These are phyloP conservation scores for Globisporangium middletonii DNA, from an alignment of 352 stramenopile genomes.

Conservation along the genomic window DNA sequence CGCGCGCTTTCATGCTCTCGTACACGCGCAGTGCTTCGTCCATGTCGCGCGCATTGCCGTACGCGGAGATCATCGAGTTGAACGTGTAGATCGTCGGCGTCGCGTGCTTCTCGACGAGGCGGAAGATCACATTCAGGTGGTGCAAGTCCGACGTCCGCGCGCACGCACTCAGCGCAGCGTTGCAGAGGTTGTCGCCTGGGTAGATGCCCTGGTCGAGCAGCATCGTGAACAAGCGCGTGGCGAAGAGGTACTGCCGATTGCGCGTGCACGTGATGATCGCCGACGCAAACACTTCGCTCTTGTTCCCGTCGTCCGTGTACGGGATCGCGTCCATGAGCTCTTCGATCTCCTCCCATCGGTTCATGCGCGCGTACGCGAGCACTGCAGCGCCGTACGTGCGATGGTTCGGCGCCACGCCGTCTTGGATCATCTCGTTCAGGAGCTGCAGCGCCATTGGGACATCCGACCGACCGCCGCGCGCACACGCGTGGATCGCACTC, in stretches of 20 bases:
- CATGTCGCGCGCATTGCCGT: conserved; percentile 54
- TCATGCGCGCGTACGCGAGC: conserved; percentile 61
- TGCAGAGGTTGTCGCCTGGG: conserved; percentile 66
- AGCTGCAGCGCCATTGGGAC: conserved; percentile 52
- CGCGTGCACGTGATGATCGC: conserved; percentile 75
- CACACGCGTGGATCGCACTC: conserved; percentile 75
- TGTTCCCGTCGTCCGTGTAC: conserved; percentile 48
- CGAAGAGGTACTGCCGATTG: conserved; percentile 59
- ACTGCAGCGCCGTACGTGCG: conserved; percentile 70
- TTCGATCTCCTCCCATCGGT: conserved; percentile 66
- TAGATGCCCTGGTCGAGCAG: conserved; percentile 65
- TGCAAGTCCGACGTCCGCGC: conserved; percentile 52
- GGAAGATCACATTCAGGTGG: conserved; percentile 56
- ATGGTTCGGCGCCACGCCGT: conserved; percentile 51
- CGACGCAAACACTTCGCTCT: conserved; percentile 59
- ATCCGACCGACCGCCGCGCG: conserved; percentile 40
- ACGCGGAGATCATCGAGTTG: conserved; percentile 84
- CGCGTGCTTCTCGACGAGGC: conserved; percentile 48
- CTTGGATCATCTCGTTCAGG: conserved; percentile 71
- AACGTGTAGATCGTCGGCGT: conserved; percentile 67
- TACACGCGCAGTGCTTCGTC: conserved; percentile 60
- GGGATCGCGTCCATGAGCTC: conserved; percentile 50
- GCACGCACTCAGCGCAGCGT: conserved; percentile 60
- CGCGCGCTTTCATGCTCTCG: conserved; percentile 27
- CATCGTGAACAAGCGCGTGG: conserved; percentile 53